Percentiles rank a stretch among this genome's conserved stretches.
phyloP scores from a whole-genome alignment of 2,329 filamentous ascomycete genomes.

The Cordyceps pruinosa region DNA sequence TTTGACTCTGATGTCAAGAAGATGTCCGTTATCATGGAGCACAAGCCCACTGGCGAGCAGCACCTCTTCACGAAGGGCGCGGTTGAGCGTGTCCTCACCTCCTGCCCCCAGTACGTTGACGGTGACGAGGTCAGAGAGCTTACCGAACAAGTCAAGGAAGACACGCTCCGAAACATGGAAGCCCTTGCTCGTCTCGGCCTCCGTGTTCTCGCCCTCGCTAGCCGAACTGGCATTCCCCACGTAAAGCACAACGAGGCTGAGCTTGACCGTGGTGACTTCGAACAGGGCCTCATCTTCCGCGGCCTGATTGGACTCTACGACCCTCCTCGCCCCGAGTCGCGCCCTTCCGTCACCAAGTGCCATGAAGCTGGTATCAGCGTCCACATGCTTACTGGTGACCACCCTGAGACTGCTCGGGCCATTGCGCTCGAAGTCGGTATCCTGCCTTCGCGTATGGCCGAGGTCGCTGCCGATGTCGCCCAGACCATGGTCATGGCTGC shows the following conservation, averaged over 20 bases:
- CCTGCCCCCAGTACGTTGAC: conserved; percentile 48
- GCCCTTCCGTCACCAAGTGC: conserved; percentile 49
- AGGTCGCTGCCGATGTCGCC: conserved; percentile 46
- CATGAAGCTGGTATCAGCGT: conserved; percentile 57
- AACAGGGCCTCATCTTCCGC: conserved; percentile 56
- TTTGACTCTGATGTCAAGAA: conserved; percentile 71
- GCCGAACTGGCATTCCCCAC: conserved; percentile 34
- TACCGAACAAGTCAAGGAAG: conserved; percentile 44
- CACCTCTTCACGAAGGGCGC: conserved; percentile 59
- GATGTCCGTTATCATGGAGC: conserved; percentile 64
- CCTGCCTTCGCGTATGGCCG: conserved; percentile 43
- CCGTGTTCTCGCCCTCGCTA: conserved; percentile 61
- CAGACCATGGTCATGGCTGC: conserved; percentile 60
- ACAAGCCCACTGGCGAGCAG: conserved; percentile 32
- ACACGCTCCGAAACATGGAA: conserved; percentile 63
- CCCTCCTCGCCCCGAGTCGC: conserved; percentile 61
- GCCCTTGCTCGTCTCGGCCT: conserved; percentile 58
- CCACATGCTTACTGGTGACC: conserved; percentile 66
- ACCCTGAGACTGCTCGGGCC: conserved; percentile 57
- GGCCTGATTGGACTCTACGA: conserved; percentile 69
- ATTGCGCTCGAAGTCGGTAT: conserved; percentile 60
- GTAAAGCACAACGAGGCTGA: conserved; percentile 32
- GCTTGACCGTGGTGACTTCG: conserved; percentile 48
- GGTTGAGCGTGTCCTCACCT: conserved; percentile 60
- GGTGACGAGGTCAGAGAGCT: conserved; percentile 39